phyloP scores from a whole-genome alignment of 1,284 basidiomycete genomes.

The Vanrija sp. region DNA sequence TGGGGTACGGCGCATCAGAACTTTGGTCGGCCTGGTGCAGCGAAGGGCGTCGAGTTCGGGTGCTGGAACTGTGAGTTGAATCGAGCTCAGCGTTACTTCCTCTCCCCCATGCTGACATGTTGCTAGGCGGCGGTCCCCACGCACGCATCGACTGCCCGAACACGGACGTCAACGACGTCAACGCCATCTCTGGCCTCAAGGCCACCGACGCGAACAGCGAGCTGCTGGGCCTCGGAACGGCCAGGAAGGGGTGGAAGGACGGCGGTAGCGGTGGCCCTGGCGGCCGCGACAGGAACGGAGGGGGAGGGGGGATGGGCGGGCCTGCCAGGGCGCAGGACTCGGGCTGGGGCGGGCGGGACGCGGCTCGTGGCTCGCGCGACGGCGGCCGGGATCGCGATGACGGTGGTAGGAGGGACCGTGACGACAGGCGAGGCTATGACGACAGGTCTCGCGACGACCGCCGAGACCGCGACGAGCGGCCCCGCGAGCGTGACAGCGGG shows the following conservation, averaged over 20 bases:
- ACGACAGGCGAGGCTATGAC: too few relatives aligned
- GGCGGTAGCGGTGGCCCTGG: conserved; percentile 1
- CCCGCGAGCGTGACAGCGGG: conserved; percentile 9
- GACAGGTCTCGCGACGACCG: neutral
- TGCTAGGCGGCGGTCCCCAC: conserved; percentile 68
- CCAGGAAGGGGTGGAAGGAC: neutral
- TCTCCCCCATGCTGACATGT: neutral
- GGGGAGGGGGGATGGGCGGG: conserved; percentile 30
- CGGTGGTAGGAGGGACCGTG: conserved; percentile 1
- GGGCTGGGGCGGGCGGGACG: too few relatives aligned
- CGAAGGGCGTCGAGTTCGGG: conserved; percentile 55
- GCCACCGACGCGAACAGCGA: too few relatives aligned
- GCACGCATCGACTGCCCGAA: conserved; percentile 61
- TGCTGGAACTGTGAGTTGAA: conserved; percentile 70
- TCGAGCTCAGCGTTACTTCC: neutral
- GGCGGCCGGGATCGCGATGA: neutral
- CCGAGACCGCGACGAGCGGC: conserved; percentile 1
- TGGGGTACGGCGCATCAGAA: conserved; percentile 61
- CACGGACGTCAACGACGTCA: conserved; percentile 29
- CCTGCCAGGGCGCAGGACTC: conserved; percentile 3
- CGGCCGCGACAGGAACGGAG: conserved; percentile 9
- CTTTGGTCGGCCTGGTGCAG: conserved; percentile 53
- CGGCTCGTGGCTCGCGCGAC: conserved; percentile 10
- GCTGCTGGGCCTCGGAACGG: neutral
- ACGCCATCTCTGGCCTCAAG: conserved; percentile 25